Evolutionary conservation across 805 yeast species (phyloP), one percentile per base, ranked within the genome.

Genomic region (Babjeviella inositovora): DNA sequence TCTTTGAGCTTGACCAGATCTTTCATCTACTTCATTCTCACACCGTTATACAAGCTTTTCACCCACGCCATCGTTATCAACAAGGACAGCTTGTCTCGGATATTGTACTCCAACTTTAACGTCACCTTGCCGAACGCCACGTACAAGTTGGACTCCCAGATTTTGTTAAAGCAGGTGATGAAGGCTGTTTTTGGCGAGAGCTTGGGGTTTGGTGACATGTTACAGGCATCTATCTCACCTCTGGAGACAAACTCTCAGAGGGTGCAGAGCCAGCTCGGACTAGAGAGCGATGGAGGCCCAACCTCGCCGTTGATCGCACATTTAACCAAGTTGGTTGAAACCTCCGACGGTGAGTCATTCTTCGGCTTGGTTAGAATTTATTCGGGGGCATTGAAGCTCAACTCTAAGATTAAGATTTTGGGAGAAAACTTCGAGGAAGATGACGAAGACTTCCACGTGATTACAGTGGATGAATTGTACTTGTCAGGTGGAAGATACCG

Each of bases 31-130:
- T 75, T 82, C 34, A 57, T 90, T 6, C 47, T 84, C 6, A 69
- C 67, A 13, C 98, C 97, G 3, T 37, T 87, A 8, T 87, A 84
- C 49, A 85, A 87, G 40, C 40, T 85, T 6, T 47, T 72, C 17
- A 57, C 81, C 0, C 57, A 65, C 23, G 55, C 77, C 0, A 38
- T 87, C 7, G 57, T 81, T 0, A 53, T 61, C 17, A 62, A 62
- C 10, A 46, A 63, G 3, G 41, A 46, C 4, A 48, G 49, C 0
- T 39, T 81, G 10, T 39, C 58, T 7, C 26, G 28, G 3, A 41
- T 63, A 12, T 42, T 81, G n/a, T 50, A 55, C 36, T 35, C 51
- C 2, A 47, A 66, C 15, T 70, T 73, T 26, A 55, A 60, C 4
- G 45, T 67, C 12, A 20, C 35, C 3, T 41, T 74, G 2, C 45